phyloP scores from a whole-genome alignment of 2,329 filamentous ascomycete species.

The Epichloe coenophiala region DNA sequence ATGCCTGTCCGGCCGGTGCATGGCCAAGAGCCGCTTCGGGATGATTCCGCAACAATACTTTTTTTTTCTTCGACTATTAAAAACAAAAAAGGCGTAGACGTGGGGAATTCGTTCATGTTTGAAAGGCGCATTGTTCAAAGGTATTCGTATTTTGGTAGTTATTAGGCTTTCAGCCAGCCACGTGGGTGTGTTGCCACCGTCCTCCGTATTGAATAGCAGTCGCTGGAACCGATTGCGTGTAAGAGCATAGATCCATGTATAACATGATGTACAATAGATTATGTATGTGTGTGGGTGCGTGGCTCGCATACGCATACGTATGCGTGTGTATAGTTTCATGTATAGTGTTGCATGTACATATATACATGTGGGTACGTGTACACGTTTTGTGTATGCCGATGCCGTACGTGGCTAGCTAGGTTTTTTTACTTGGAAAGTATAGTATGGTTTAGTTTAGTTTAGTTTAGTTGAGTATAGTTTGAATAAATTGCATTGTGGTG shows the following conservation, averaged over 20 bases:
- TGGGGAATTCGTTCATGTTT: not conserved
- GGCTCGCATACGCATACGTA: not conserved
- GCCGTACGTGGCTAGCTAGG: no score
- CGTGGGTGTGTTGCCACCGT: not conserved
- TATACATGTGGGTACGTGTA: not conserved
- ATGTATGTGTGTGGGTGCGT: not conserved
- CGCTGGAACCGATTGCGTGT: constrained; percentile 5
- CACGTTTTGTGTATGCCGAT: not conserved
- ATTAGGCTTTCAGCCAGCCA: not conserved
- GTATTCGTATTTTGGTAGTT: constrained; percentile 2
- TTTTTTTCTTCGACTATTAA: not conserved
- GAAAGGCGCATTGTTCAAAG: constrained; percentile 2
- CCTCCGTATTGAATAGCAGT: not conserved
- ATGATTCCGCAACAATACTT: not conserved
- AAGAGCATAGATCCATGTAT: not conserved
- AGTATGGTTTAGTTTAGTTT: no score
- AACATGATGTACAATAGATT: not conserved
- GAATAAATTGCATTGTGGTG: no score
- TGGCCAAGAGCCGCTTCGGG: not conserved
- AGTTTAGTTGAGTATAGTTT: no score
- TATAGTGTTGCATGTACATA: not conserved
- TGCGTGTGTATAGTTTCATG: not conserved
- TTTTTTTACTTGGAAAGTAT: no score
- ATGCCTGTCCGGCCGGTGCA: not conserved
- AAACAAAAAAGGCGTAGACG: constrained; percentile 1